Conservation (phyloP, 2,329 filamentous ascomycete species). For the Sodiomyces alkalinus region DNA sequence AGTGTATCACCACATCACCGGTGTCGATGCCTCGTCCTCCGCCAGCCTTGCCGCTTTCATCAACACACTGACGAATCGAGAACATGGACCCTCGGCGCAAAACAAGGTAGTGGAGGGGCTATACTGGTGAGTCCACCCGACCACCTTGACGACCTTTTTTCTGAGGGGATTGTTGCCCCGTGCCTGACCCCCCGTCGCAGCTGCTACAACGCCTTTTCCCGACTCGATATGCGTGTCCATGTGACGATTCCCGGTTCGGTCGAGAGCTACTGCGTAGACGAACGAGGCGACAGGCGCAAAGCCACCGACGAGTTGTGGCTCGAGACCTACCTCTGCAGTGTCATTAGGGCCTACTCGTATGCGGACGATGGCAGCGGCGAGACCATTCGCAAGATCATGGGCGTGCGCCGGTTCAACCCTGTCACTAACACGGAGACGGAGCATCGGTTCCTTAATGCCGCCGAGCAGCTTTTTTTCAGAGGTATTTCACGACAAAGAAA, state of each 20-base stretch:
- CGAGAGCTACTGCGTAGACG: constrained; percentile 94
- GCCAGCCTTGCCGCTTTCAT: constrained; percentile 96
- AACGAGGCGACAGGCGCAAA: constrained; percentile 86
- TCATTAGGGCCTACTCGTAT: constrained; percentile 88
- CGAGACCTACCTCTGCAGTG: constrained; percentile 92
- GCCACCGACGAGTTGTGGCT: constrained; percentile 92
- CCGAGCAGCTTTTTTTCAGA: constrained; percentile 88
- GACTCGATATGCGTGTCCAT: constrained; percentile 95
- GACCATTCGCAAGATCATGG: constrained; percentile 90
- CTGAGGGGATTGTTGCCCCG: constrained; percentile 7
- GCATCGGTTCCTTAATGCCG: constrained; percentile 87
- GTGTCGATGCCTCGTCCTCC: constrained; percentile 92
- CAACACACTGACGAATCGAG: constrained; percentile 88
- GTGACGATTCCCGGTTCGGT: constrained; percentile 94
- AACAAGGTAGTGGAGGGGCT: constrained; percentile 87
- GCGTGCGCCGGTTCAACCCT: constrained; percentile 92
- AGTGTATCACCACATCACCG: constrained; percentile 95
- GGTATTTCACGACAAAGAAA: constrained; percentile 34
- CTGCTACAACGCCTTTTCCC: constrained; percentile 98
- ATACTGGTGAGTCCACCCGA: constrained; percentile 51
- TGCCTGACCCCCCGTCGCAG: too few relatives aligned
- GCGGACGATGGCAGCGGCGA: constrained; percentile 91
- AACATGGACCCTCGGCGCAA: constrained; percentile 52
- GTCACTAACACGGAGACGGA: constrained; percentile 97
- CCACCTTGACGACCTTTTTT: constrained; percentile 15